phyloP scores from a whole-genome alignment of 805 yeast species.

The Kuraishia borneana region DNA sequence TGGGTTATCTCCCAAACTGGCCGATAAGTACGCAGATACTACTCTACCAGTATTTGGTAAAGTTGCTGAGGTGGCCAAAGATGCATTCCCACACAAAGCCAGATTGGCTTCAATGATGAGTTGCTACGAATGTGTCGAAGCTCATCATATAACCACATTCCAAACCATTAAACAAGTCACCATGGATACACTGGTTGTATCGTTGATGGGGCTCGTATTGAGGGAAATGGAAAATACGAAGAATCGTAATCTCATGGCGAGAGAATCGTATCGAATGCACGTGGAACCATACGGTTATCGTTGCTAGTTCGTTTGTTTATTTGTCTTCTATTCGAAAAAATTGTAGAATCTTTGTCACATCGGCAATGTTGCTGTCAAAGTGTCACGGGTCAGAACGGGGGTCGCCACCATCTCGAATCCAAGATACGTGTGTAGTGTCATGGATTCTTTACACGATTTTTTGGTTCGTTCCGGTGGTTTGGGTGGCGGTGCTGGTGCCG shows the following conservation, averaged over 20 bases:
- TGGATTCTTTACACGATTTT: conserved; percentile 40
- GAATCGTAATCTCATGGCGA: conserved; percentile 4
- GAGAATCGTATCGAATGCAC: neutral
- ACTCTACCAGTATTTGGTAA: conserved; percentile 7
- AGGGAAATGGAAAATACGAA: conserved; percentile 8
- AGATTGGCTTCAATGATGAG: conserved; percentile 3
- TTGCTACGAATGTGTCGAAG: conserved; percentile 5
- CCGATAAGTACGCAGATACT: conserved; percentile 5
- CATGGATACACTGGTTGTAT: conserved; percentile 6
- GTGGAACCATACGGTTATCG: no score
- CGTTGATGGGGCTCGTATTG: conserved; percentile 6
- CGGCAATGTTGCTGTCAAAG: no score
- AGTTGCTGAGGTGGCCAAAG: conserved; percentile 4
- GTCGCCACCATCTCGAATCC: no score
- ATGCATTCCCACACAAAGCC: conserved; percentile 5
- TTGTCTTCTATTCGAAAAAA: no score
- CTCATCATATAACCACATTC: conserved; percentile 3
- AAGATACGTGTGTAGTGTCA: conserved; percentile 7
- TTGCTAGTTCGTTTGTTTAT: no score
- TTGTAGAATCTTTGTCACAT: no score
- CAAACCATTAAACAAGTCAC: conserved; percentile 6
- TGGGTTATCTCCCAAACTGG: conserved; percentile 1
- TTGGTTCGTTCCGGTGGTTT: conserved; percentile 28
- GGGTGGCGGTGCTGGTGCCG: conserved; percentile 33
- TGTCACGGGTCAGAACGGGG: no score